These are phyloP conservation scores for Punctularia strigosozonata DNA, from an alignment of 768 basidiomycete species.

Conservation along the genomic window DNA sequence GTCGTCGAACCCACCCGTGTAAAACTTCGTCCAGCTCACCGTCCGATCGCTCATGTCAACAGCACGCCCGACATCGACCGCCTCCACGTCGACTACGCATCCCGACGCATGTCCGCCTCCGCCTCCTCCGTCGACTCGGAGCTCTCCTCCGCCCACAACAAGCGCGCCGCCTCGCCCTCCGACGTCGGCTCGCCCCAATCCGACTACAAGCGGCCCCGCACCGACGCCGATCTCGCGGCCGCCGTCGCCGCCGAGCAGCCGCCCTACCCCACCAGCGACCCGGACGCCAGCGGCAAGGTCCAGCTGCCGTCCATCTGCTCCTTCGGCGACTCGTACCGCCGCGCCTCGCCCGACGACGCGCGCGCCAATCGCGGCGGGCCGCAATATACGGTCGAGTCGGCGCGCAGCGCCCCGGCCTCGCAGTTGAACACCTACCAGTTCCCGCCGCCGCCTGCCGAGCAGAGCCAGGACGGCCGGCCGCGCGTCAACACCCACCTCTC, in stretches of 20 bases:
- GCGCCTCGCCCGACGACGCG: constrained; percentile 38
- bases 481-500: constrained; percentile 34
- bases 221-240: constrained; percentile 20
- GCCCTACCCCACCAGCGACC: no score
- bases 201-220: no score
- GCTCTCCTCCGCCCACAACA: constrained; percentile 28
- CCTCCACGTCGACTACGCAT: constrained; percentile 49
- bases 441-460: no score
- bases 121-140: constrained; percentile 61
- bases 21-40: no score
- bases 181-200: no score
- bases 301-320: constrained; percentile 68
- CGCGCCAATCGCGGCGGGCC: constrained; percentile 34
- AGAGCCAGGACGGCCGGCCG: no score
- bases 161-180: constrained; percentile 12
- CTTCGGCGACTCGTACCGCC: constrained; percentile 47
- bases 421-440: constrained; percentile 37
- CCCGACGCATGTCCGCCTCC: constrained; percentile 70
- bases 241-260: constrained; percentile 31
- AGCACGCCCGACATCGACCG: constrained; percentile 28
- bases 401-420: constrained; percentile 16
- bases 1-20: no score
- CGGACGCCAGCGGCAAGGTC: constrained; percentile 34
- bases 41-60: constrained; percentile 8
- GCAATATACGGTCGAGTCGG: constrained; percentile 43